phyloP scores from a whole-genome alignment of 495 filamentous ascomycete genomes.

The Astrocystis sublimbata region DNA sequence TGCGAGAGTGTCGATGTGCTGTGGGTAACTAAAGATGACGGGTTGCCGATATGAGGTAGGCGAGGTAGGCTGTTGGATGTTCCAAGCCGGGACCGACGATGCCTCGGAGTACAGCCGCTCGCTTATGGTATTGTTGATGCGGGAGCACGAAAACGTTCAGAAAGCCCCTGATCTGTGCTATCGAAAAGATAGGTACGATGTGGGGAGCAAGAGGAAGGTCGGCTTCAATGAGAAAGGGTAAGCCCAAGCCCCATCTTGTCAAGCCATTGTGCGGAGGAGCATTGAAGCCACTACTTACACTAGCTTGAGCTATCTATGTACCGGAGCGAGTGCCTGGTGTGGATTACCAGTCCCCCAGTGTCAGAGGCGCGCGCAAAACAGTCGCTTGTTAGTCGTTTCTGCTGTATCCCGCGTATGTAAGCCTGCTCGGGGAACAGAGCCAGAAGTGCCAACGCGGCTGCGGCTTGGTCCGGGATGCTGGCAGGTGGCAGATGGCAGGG shows the following conservation, averaged over 20 bases:
- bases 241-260: neutral
- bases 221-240: neutral
- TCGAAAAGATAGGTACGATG: neutral
- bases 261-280: neutral
- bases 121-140: neutral
- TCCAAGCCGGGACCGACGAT: neutral
- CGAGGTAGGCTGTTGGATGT: neutral
- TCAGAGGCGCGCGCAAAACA: conserved; percentile 9
- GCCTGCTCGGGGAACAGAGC: neutral
- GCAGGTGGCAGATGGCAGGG: conserved; percentile 16
- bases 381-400: conserved; percentile 6
- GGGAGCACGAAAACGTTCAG: conserved; percentile 12
- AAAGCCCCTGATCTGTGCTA: conserved; percentile 9
- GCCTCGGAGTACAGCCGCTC: neutral
- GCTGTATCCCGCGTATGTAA: neutral
- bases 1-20: neutral
- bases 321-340: neutral
- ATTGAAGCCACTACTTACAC: neutral
- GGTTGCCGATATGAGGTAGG: neutral
- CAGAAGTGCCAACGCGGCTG: conserved; percentile 8
- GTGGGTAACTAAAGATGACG: neutral
- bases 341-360: neutral
- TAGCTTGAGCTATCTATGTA: neutral
- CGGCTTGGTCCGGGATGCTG: conserved; percentile 13
- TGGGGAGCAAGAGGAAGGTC: neutral